Conservation (phyloP, 768 basidiomycete species). For the Russula abietina region DNA sequence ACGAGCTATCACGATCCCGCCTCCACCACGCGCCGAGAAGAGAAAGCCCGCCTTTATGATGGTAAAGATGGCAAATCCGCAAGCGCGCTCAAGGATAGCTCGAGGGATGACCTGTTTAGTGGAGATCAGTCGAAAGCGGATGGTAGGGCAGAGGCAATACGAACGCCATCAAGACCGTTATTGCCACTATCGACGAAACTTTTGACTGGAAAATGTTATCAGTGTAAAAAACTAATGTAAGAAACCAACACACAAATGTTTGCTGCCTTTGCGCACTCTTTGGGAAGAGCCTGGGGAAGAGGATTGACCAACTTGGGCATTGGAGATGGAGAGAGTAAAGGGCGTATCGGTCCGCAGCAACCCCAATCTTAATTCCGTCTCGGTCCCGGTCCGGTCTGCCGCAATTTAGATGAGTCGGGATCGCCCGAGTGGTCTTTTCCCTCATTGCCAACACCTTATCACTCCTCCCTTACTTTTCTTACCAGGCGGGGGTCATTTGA, state of each 20-base stretch:
- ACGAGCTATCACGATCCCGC: slow-evolving; percentile 83
- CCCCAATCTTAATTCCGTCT: not conserved
- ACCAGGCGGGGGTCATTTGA: slow-evolving; percentile 30
- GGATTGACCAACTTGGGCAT: slow-evolving; percentile 42
- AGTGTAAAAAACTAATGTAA: not conserved
- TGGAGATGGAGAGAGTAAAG: not conserved
- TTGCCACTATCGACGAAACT: slow-evolving; percentile 78
- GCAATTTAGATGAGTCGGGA: not conserved
- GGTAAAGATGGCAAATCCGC: slow-evolving; percentile 87
- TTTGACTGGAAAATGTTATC: slow-evolving; percentile 46
- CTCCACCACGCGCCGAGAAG: slow-evolving; percentile 75
- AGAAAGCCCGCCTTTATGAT: slow-evolving; percentile 68
- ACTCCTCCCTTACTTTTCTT: slow-evolving; percentile 26
- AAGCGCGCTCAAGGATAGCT: slow-evolving; percentile 49
- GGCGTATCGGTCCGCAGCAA: not conserved
- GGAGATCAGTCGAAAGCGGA: not conserved
- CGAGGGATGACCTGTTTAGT: slow-evolving; percentile 47
- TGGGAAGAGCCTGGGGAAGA: slow-evolving; percentile 56
- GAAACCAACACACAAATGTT: slow-evolving; percentile 65
- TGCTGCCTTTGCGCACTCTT: slow-evolving; percentile 82
- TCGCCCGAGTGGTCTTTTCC: not conserved
- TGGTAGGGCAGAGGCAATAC: slow-evolving; percentile 23
- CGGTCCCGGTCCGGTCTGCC: not conserved
- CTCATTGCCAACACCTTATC: slow-evolving; percentile 32
- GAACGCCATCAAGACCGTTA: slow-evolving; percentile 77